Conservation (phyloP, 2,329 filamentous ascomycete species). For the Chalaropsis thielavioides region DNA sequence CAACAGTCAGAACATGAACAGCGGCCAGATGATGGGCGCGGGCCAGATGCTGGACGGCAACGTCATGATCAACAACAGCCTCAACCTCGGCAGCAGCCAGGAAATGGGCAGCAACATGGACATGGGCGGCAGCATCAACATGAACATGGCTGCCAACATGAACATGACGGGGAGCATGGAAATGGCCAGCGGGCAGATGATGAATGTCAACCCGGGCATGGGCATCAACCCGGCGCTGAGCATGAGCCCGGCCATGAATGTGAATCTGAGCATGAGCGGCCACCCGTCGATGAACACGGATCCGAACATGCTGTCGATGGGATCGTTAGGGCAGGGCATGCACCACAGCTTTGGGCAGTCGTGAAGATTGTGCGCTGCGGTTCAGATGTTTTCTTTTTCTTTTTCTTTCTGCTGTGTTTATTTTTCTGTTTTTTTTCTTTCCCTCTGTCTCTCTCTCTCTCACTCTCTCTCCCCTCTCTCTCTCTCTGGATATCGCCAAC, state of each 20-base stretch:
- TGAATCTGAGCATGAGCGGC: background rate
- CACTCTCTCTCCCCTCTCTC: background rate
- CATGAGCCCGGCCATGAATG: background rate
- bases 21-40: background rate
- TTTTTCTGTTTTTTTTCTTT: background rate
- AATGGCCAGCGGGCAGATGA: background rate
- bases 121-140: background rate
- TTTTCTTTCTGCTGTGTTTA: background rate
- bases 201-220: background rate
- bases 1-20: background rate
- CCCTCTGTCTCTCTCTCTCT: background rate
- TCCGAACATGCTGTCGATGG: background rate
- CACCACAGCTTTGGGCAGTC: background rate
- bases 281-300: background rate
- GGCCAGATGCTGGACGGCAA: background rate
- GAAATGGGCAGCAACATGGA: background rate
- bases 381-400: background rate
- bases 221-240: background rate
- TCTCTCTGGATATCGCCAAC: background rate
- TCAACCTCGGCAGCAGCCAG: background rate
- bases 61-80: background rate
- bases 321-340: background rate
- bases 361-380: background rate
- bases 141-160: background rate
- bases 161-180: background rate